These are phyloP conservation scores for Neoboletus brunneissimus DNA, from an alignment of 768 basidiomycete genomes.

Conservation along the genomic window DNA sequence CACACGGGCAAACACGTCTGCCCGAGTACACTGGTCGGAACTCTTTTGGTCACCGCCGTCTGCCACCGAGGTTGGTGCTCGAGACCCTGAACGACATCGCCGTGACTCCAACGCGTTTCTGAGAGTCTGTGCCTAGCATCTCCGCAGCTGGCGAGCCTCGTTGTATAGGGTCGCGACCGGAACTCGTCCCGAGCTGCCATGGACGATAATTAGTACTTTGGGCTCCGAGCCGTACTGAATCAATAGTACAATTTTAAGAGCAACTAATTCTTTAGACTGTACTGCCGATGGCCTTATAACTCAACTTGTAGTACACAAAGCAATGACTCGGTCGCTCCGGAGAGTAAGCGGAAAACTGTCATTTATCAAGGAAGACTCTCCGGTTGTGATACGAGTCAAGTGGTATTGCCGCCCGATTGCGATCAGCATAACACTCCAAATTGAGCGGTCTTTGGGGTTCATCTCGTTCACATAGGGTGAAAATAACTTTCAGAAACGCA, in stretches of 20 bases:
- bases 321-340: neutral
- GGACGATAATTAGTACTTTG: neutral
- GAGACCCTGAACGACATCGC: neutral
- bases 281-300: neutral
- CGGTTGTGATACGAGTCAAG: neutral
- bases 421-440: too few relatives aligned
- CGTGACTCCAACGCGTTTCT: neutral
- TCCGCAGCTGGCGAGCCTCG: conserved; percentile 2
- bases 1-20: neutral
- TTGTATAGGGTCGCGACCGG: neutral
- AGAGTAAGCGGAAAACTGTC: neutral
- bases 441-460: neutral
- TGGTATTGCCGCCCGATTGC: neutral
- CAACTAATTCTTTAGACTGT: neutral
- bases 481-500: neutral
- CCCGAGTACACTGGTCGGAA: neutral
- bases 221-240: too few relatives aligned
- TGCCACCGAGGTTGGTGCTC: neutral
- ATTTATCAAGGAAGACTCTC: neutral
- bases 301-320: neutral
- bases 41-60: neutral
- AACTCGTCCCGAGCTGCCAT: neutral
- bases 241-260: neutral
- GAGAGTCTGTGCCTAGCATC: neutral
- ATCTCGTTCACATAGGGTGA: neutral